Conservation (phyloP, 1,284 basidiomycete species). For the Trichosporon ovoides region DNA sequence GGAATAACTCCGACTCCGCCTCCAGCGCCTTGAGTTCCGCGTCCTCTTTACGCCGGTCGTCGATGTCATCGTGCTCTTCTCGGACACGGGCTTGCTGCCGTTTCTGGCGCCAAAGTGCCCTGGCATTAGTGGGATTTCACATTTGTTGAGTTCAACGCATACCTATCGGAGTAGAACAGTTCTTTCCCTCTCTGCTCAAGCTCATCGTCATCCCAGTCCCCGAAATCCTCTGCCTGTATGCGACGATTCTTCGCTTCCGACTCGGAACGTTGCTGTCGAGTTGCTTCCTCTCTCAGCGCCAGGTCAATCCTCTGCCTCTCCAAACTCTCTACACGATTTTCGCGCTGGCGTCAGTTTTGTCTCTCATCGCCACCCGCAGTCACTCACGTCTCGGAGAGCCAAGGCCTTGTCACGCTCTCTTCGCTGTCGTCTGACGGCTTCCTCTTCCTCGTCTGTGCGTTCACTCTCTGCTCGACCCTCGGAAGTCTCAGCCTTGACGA, state of each 20-base stretch:
- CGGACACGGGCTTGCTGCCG: conserved; percentile 61
- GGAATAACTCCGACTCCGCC: conserved; percentile 77
- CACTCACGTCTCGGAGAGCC: conserved; percentile 74
- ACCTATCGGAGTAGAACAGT: conserved; percentile 78
- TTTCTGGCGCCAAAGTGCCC: conserved; percentile 66
- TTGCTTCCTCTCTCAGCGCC: conserved; percentile 66
- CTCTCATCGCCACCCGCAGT: not conserved
- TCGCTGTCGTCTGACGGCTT: conserved; percentile 67
- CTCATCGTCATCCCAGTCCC: conserved; percentile 85
- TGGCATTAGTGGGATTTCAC: conserved; percentile 33
- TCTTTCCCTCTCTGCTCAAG: conserved; percentile 59
- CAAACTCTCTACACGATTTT: conserved; percentile 68
- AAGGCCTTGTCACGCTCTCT: conserved; percentile 69
- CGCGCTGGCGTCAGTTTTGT: conserved; percentile 24
- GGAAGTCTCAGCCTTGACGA: conserved; percentile 63
- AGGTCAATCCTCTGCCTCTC: conserved; percentile 69
- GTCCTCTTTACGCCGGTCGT: conserved; percentile 72
- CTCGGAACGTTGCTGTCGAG: conserved; percentile 66
- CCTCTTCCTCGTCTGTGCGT: conserved; percentile 79
- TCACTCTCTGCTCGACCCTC: conserved; percentile 45
- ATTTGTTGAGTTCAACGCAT: conserved; percentile 26
- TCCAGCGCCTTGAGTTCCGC: conserved; percentile 76
- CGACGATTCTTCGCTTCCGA: conserved; percentile 66
- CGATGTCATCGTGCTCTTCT: conserved; percentile 75
- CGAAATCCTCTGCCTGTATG: conserved; percentile 66